Evolutionary conservation across 202 grass and related monocot genomes (phyloP).

Genomic region (Carex arenaria): DNA sequence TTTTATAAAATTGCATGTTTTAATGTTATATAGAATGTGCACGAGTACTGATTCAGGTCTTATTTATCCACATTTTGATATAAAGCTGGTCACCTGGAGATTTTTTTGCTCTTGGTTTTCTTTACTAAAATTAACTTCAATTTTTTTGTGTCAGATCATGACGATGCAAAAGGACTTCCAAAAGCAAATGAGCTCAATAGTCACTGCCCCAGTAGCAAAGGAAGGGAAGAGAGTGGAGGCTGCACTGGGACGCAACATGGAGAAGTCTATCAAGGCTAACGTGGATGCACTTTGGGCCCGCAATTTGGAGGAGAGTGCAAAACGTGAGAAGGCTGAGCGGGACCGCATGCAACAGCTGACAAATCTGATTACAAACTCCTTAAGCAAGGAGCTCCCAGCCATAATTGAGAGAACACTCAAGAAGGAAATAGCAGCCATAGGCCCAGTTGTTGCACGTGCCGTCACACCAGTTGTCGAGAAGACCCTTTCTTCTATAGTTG

Average conservation of each 20-base stretch:
- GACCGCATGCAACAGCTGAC: constrained; percentile 69
- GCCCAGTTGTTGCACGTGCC: constrained; percentile 59
- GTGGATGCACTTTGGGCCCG: constrained; percentile 84
- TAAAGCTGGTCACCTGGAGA: not conserved
- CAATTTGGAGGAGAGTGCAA: constrained; percentile 77
- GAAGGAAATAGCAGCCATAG: constrained; percentile 76
- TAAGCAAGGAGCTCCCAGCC: constrained; percentile 71
- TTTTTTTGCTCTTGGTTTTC: not conserved
- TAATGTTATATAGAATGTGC: not conserved
- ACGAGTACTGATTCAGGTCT: not conserved
- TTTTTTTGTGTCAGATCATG: constrained; percentile 47
- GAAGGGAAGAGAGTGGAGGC: constrained; percentile 83
- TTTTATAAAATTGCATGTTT: not conserved
- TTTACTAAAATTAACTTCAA: not conserved
- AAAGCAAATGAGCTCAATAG: constrained; percentile 69
- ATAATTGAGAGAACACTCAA: constrained; percentile 68
- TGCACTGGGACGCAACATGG: constrained; percentile 64
- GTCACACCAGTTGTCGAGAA: constrained; percentile 71
- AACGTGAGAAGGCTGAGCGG: constrained; percentile 69
- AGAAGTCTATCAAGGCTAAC: constrained; percentile 82
- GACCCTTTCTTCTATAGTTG: constrained; percentile 60
- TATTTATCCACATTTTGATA: not conserved
- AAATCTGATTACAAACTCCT: constrained; percentile 55
- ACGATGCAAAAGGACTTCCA: constrained; percentile 63
- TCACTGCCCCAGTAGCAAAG: constrained; percentile 61